phyloP scores from a whole-genome alignment of 768 basidiomycete species.

The Tylopilus subfusipes region DNA sequence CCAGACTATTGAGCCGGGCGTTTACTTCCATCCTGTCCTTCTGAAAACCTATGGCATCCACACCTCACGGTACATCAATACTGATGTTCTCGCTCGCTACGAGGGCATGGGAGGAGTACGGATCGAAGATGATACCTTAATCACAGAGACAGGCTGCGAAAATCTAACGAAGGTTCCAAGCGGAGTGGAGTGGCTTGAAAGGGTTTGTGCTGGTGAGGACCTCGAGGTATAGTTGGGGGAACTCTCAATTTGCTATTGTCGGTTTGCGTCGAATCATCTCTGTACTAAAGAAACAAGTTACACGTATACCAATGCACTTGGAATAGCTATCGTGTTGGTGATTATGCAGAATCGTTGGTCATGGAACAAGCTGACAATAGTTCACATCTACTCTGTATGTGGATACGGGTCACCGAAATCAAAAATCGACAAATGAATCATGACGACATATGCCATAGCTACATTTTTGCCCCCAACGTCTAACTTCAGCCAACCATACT shows the following conservation, averaged over 20 bases:
- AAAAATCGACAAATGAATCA: not conserved
- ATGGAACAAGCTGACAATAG: not conserved
- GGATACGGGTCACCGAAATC: not conserved
- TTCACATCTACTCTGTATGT: not conserved
- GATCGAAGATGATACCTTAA: slow-evolving; percentile 88
- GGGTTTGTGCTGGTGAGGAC: slow-evolving; percentile 66
- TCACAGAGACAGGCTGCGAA: slow-evolving; percentile 70
- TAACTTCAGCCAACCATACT: slow-evolving; percentile 74
- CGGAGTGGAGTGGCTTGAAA: slow-evolving; percentile 80
- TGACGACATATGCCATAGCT: not conserved
- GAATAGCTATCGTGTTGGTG: not conserved
- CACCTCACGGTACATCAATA: slow-evolving; percentile 45
- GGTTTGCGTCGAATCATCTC: not conserved
- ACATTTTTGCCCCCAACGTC: not conserved
- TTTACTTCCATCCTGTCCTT: slow-evolving; percentile 81
- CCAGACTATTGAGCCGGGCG: slow-evolving; percentile 88
- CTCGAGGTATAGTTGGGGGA: slow-evolving; percentile 8
- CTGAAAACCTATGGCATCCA: slow-evolving; percentile 63
- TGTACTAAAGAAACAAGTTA: not conserved
- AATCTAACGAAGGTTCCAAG: slow-evolving; percentile 85
- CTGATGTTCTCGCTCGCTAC: slow-evolving; percentile 40
- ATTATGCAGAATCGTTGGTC: no score
- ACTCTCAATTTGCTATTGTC: not conserved
- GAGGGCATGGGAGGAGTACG: slow-evolving; percentile 86
- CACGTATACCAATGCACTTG: slow-evolving; percentile 5